phyloP scores from a whole-genome alignment of 192 early-diverging fungal genomes.

The Helicostylum pulchrum region DNA sequence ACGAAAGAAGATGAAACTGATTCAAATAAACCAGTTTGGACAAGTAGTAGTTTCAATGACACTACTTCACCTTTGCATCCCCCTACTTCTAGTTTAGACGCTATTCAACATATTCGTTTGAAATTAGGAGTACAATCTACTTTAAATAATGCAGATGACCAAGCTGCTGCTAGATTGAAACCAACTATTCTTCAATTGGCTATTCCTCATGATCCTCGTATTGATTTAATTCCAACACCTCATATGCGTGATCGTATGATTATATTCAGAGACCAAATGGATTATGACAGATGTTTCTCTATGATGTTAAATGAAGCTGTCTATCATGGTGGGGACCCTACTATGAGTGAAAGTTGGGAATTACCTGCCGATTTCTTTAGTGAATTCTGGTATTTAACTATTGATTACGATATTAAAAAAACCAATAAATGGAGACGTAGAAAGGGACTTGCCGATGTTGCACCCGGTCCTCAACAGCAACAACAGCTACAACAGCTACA shows the following conservation, averaged over 20 bases:
- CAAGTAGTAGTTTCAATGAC: background rate
- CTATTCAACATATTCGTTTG: constrained; percentile 27
- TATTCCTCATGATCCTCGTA: constrained; percentile 35
- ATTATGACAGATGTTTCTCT: constrained; percentile 31
- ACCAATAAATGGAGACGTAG: constrained; percentile 30
- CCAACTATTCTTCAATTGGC: constrained; percentile 21
- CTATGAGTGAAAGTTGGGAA: constrained; percentile 26
- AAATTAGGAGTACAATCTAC: constrained; percentile 21
- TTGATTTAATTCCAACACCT: constrained; percentile 29
- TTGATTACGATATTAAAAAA: constrained; percentile 20
- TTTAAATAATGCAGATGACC: constrained; percentile 3
- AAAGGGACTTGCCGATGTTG: constrained; percentile 17
- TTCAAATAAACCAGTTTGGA: background rate
- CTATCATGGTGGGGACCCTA: constrained; percentile 36
- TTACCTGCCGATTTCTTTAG: constrained; percentile 26
- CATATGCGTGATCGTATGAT: constrained; percentile 39
- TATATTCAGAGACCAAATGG: constrained; percentile 31
- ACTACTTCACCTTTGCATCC: no score
- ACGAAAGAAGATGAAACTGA: background rate
- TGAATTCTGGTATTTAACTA: constrained; percentile 24
- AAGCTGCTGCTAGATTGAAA: constrained; percentile 16
- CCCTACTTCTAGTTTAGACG: constrained; percentile 11
- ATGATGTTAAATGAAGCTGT: constrained; percentile 16
- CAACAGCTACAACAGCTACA: background rate
- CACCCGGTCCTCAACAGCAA: background rate